Evolutionary conservation across 2,329 filamentous ascomycete species (phyloP).

Genomic region (Colletotrichum sublineola): DNA sequence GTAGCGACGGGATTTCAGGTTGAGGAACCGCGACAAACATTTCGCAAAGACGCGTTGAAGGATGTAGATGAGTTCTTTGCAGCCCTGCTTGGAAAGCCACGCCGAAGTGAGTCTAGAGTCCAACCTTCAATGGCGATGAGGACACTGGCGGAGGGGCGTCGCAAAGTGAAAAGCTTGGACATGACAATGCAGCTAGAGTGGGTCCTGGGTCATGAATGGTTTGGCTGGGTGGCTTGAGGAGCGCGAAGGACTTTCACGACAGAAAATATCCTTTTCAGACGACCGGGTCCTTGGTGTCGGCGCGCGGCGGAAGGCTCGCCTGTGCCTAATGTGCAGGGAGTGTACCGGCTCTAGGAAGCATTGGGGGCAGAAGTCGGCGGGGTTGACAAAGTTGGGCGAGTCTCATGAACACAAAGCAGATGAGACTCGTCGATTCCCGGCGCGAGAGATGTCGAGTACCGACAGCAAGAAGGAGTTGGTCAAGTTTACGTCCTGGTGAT

Average conservation of each 20-base stretch:
- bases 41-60: conserved; percentile 35
- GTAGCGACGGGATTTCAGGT: conserved; percentile 12
- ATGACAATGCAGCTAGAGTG: conserved; percentile 27
- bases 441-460: background rate
- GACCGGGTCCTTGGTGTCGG: conserved; percentile 23
- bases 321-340: conserved; percentile 25
- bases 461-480: no score
- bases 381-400: conserved; percentile 23
- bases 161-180: conserved; percentile 25
- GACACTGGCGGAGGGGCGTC: conserved; percentile 3
- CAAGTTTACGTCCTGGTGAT: background rate
- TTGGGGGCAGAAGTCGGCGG: conserved; percentile 19
- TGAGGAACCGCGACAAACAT: conserved; percentile 24
- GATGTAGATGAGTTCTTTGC: conserved; percentile 36
- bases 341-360: conserved; percentile 33
- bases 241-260: conserved; percentile 16
- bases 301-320: conserved; percentile 21
- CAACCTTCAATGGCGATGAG: conserved; percentile 6
- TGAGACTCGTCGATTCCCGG: background rate
- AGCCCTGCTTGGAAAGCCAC: conserved; percentile 4
- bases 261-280: conserved; percentile 8
- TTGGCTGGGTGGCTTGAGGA: conserved; percentile 2
- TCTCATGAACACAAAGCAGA: conserved; percentile 25
- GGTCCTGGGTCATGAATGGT: conserved; percentile 23
- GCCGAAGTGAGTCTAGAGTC: conserved; percentile 1